phyloP scores from a whole-genome alignment of 78 protist genomes.

The Pelomyxa schiedti region DNA sequence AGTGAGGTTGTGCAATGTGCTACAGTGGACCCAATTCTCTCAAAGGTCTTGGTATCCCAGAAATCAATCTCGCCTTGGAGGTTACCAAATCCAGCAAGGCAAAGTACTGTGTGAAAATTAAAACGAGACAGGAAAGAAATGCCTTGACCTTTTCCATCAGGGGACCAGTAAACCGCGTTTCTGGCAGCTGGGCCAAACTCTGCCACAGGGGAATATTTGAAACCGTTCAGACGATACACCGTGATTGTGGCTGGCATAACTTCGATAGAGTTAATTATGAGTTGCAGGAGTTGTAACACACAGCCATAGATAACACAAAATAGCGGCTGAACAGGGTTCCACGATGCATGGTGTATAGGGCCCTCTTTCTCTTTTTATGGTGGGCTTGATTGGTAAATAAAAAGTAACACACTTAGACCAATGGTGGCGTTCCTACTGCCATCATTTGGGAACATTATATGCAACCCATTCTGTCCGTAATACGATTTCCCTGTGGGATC shows the following conservation, averaged over 20 bases:
- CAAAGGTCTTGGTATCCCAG: background rate
- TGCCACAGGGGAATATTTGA: background rate
- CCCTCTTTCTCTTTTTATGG: background rate
- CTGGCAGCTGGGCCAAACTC: background rate
- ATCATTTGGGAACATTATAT: background rate
- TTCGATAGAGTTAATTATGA: background rate
- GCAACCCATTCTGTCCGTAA: background rate
- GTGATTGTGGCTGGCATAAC: background rate
- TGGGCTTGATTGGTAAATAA: no score
- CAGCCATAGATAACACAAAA: background rate
- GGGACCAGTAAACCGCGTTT: background rate
- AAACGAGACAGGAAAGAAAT: no score
- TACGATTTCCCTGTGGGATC: background rate
- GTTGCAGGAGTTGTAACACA: background rate
- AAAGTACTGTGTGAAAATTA: background rate
- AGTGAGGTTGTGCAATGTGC: background rate
- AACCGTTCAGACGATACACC: background rate
- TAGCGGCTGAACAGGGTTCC: background rate
- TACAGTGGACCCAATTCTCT: background rate
- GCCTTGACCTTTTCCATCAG: no score
- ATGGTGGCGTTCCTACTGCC: background rate
- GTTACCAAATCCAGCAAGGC: background rate
- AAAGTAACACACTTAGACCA: background rate
- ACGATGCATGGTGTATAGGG: background rate
- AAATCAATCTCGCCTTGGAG: background rate